Evolutionary conservation across 129 eudicot species (phyloP).

Genomic region (Smallanthus sonchifolius): DNA sequence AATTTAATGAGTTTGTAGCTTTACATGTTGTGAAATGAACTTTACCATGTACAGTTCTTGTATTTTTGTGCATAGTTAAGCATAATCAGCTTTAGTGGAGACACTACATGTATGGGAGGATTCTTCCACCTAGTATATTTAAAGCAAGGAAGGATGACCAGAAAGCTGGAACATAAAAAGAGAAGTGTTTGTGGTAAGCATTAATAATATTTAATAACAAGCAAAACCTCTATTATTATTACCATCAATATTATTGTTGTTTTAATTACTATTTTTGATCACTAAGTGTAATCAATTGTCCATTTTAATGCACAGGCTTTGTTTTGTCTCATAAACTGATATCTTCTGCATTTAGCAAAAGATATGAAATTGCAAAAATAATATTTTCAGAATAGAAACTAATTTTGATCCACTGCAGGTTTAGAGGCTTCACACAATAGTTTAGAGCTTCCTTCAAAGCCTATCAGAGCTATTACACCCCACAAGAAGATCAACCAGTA

Average conservation of each 20-base stretch:
- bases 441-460: conserved; percentile 59
- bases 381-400: neutral
- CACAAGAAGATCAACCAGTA: conserved; percentile 47
- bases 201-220: neutral
- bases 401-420: neutral
- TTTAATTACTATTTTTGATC: neutral
- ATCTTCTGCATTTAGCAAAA: neutral
- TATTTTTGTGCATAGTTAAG: conserved; percentile 14
- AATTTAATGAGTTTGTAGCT: too few species aligned
- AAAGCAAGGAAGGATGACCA: conserved; percentile 53
- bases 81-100: conserved; percentile 15
- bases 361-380: neutral
- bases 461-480: conserved; percentile 3
- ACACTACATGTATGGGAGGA: conserved; percentile 54
- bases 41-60: neutral
- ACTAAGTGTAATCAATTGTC: neutral
- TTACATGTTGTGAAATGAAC: too few species aligned
- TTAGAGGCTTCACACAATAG: conserved; percentile 89
- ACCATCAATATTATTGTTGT: conserved; percentile 1
- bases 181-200: conserved; percentile 60
- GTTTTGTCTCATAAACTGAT: neutral
- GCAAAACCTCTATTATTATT: neutral
- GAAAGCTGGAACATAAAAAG: conserved; percentile 47
- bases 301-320: too few species aligned
- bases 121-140: conserved; percentile 49